Base-by-base conservation (phyloP, 176 grass and related monocot genomes). In the Calamus simplicifolius region DNA sequence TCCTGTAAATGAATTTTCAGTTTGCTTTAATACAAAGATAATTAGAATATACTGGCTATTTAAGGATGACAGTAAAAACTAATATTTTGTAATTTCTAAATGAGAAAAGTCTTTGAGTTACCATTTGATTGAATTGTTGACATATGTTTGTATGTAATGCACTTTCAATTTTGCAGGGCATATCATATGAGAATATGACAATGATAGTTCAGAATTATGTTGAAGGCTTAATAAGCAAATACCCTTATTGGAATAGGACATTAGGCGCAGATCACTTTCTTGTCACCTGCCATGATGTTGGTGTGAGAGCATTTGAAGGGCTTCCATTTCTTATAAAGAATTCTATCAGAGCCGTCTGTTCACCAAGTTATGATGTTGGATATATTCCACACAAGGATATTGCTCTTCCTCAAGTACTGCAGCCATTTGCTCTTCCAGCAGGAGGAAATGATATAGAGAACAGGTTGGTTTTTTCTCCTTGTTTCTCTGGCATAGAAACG, bases 221-320 rank as follows among this genome's bases (percentile, higher is more conserved):
- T 49, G 76, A 80, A 69, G 78, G 75, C 23, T 83, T 98, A 69
- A 88, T 98, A 78, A 81, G 61, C 48, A 98, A 92, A 81, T 89
- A 98, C 54, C 87, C 87, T 52, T 98, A 89, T 76, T 98, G 87
- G 93, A 98, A 98, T 69, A 79, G 81, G 56, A 98, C 93, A 58
- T 54, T 85, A 17, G 93, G 93, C 16, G 81, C 84, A 5, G 81
- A 92, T 18, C 93, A 98, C 58, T 85, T 98, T 58, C 83, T 98
- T 80, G 81, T 98, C 19, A 87, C 93, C 25, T 98, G 93, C 64
- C 93, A 98, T 63, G 93, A 98, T 64, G 93, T 98, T 10, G 93
- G 93, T 50, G 93, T 98, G 60, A 85, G 93, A 58, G 87, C 93
- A 38, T 98, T 98, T 30, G 87, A 98, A 82, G 87, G 87, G 38